Evolutionary conservation across 1,139 yeast species (phyloP).

Genomic region (Debaryomycetaceae sp.): DNA sequence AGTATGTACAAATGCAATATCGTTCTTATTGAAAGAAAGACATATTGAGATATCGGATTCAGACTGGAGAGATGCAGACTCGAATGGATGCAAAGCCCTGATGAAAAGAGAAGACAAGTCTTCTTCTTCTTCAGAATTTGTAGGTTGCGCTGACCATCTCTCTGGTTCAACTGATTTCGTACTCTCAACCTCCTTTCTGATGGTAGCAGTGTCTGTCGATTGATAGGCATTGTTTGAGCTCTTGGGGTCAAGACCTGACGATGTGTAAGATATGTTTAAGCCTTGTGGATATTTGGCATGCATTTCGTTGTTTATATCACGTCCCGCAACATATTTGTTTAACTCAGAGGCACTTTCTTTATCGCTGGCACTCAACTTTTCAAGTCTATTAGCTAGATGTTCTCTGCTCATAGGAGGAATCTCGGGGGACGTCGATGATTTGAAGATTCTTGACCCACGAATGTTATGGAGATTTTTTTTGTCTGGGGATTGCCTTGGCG

Average conservation of each 20-base stretch:
- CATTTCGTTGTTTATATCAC: slow-evolving; percentile 1
- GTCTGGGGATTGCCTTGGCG: slow-evolving; percentile 1
- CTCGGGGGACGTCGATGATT: slow-evolving; percentile 18
- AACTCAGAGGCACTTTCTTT: not conserved
- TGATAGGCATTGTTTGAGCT: slow-evolving; percentile 1
- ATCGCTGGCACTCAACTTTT: slow-evolving; percentile 9
- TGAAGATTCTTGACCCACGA: slow-evolving; percentile 18
- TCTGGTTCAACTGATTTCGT: not conserved
- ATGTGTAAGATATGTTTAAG: slow-evolving; percentile 15
- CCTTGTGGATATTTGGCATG: slow-evolving; percentile 13
- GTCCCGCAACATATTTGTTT: not conserved
- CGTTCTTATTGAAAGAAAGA: slow-evolving; percentile 74
- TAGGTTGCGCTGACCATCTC: not conserved
- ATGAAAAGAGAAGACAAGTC: slow-evolving; percentile 48
- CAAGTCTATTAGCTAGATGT: slow-evolving; percentile 17
- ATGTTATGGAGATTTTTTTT: slow-evolving; percentile 10
- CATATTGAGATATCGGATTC: slow-evolving; percentile 75
- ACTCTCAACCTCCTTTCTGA: not conserved
- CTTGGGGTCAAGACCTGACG: slow-evolving; percentile 18
- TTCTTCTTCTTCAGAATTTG: slow-evolving; percentile 21
- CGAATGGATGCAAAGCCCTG: slow-evolving; percentile 76
- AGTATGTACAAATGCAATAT: slow-evolving; percentile 82
- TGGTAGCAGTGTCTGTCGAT: not conserved
- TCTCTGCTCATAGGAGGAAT: slow-evolving; percentile 28
- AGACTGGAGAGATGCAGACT: slow-evolving; percentile 61